phyloP scores from a whole-genome alignment of 345 rosid genomes.

The Salix caprea region DNA sequence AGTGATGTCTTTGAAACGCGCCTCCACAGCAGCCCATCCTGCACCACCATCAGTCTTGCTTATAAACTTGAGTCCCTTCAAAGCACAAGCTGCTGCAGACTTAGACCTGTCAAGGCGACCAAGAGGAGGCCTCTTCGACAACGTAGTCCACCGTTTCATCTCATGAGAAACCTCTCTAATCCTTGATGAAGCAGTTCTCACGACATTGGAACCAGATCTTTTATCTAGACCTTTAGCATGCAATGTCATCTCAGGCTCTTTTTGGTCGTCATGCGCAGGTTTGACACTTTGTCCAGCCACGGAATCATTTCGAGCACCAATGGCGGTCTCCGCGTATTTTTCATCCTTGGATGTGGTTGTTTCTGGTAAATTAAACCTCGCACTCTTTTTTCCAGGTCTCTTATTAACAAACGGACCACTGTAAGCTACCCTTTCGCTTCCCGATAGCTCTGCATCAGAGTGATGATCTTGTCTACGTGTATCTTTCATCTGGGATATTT shows the following conservation, averaged over 20 bases:
- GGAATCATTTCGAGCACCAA: conserved; percentile 19
- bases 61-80: conserved; percentile 74
- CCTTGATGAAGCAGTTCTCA: conserved; percentile 45
- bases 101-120: conserved; percentile 58
- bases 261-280: conserved; percentile 35
- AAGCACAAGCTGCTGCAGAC: conserved; percentile 56
- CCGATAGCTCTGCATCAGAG: conserved; percentile 42
- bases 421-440: conserved; percentile 21
- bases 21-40: conserved; percentile 69
- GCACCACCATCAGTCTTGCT: conserved; percentile 63
- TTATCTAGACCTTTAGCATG: conserved; percentile 49
- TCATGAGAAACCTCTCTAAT: conserved; percentile 63
- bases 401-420: conserved; percentile 47
- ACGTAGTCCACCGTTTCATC: conserved; percentile 48
- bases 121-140: conserved; percentile 36
- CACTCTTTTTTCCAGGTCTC: conserved; percentile 33
- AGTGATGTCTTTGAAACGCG: conserved; percentile 52
- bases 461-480: conserved; percentile 28
- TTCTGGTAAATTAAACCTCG: conserved; percentile 33
- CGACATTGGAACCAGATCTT: conserved; percentile 32
- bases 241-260: conserved; percentile 36
- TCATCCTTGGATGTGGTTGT: conserved; percentile 25
- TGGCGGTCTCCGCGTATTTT: conserved; percentile 32
- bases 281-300: conserved; percentile 32
- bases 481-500: conserved; percentile 10